These are phyloP conservation scores for Barbatosphaeria neglecta DNA, from an alignment of 495 filamentous ascomycete genomes.

Conservation along the genomic window DNA sequence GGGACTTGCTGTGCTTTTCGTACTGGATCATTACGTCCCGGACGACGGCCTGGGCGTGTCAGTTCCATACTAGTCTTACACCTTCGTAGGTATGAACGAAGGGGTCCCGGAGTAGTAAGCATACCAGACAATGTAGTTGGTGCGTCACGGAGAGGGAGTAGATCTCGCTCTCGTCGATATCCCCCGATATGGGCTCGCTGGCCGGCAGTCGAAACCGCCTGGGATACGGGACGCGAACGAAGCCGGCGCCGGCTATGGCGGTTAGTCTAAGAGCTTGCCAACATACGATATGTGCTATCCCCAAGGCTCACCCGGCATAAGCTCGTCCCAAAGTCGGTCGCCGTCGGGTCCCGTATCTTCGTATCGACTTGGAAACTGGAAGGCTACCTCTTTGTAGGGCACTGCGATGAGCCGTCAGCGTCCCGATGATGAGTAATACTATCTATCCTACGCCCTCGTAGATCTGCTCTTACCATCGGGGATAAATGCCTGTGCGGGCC, in stretches of 20 bases:
- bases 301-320: slow-evolving; percentile 14
- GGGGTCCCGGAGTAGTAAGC: too few species aligned
- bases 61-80: too few species aligned
- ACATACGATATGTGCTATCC: not conserved
- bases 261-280: not conserved
- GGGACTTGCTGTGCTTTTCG: slow-evolving; percentile 12
- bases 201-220: slow-evolving; percentile 12
- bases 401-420: slow-evolving; percentile 5
- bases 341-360: slow-evolving; percentile 10
- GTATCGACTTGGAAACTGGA: slow-evolving; percentile 13
- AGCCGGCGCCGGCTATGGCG: slow-evolving; percentile 13
- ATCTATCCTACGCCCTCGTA: too few species aligned
- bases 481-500: slow-evolving; percentile 8
- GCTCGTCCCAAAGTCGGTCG: slow-evolving; percentile 14
- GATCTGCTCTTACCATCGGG: slow-evolving; percentile 9
- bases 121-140: slow-evolving; percentile 16
- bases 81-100: too few species aligned
- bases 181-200: slow-evolving; percentile 9
- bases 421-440: too few species aligned
- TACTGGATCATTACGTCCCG: slow-evolving; percentile 19
- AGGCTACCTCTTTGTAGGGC: slow-evolving; percentile 9
- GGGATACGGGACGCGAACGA: slow-evolving; percentile 15
- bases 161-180: slow-evolving; percentile 9
- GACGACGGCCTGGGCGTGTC: slow-evolving; percentile 7
- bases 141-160: slow-evolving; percentile 17